These are phyloP conservation scores for Capronia americana DNA, from an alignment of 2,329 filamentous ascomycete genomes.

Conservation along the genomic window DNA sequence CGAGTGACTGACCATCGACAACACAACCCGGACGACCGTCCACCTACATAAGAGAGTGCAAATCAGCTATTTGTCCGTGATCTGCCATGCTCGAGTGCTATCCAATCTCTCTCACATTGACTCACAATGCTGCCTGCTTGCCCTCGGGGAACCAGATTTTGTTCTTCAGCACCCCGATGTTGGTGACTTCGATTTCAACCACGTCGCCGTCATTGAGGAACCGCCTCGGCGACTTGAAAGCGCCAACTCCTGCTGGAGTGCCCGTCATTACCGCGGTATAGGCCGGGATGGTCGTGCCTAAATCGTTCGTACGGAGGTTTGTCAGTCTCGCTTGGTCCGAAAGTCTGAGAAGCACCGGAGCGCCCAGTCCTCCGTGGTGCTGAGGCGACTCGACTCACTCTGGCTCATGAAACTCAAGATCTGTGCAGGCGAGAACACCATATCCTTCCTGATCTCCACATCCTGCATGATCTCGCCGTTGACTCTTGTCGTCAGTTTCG, in stretches of 20 bases:
- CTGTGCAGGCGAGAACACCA: constrained; percentile 54
- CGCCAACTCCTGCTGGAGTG: constrained; percentile 52
- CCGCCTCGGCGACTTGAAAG: constrained; percentile 41
- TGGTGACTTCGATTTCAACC: constrained; percentile 15
- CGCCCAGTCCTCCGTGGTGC: not conserved
- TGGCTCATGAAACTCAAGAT: constrained; percentile 54
- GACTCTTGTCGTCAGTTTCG: constrained; percentile 48
- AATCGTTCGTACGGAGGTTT: too few species aligned
- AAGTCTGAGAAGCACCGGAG: not conserved
- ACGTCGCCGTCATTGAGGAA: constrained; percentile 45
- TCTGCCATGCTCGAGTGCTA: not conserved
- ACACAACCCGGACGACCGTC: not conserved
- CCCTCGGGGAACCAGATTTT: constrained; percentile 12
- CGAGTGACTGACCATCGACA: constrained; percentile 2
- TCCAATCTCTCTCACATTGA: not conserved
- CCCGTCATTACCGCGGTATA: constrained; percentile 60
- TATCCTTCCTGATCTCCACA: constrained; percentile 46
- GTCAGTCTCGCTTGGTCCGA: not conserved
- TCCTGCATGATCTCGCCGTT: constrained; percentile 55
- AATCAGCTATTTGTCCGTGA: not conserved
- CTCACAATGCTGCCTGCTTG: constrained; percentile 11
- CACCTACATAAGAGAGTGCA: not conserved
- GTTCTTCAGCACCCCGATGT: constrained; percentile 10
- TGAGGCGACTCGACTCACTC: constrained; percentile 35
- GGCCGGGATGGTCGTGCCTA: constrained; percentile 54